These are phyloP conservation scores for Escallonia herrerae DNA, from an alignment of 129 eudicot species.

Conservation along the genomic window DNA sequence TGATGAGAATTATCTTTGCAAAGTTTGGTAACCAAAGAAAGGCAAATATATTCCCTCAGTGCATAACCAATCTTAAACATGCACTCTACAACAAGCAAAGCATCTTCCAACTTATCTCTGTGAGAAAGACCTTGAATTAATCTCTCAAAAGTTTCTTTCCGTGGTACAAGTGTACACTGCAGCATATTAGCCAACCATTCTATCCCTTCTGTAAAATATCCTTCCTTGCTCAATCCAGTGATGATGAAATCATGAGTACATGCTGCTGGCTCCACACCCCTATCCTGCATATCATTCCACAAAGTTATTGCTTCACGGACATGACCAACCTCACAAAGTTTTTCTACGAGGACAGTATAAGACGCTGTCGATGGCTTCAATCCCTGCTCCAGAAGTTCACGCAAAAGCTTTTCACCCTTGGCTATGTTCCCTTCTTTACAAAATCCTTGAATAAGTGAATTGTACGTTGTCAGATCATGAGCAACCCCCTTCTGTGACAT, in stretches of 20 bases:
- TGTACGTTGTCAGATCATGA: slow-evolving; percentile 44
- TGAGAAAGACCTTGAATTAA: slow-evolving; percentile 29
- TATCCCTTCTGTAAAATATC: slow-evolving; percentile 40
- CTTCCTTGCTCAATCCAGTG: slow-evolving; percentile 42
- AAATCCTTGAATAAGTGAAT: slow-evolving; percentile 50
- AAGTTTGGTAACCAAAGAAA: slow-evolving; percentile 22
- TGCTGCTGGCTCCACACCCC: slow-evolving; percentile 41
- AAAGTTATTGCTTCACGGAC: slow-evolving; percentile 41
- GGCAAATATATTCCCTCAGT: slow-evolving; percentile 11
- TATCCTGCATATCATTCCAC: slow-evolving; percentile 50
- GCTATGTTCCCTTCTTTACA: slow-evolving; percentile 35
- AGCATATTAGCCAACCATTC: slow-evolving; percentile 45
- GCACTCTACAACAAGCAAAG: slow-evolving; percentile 33
- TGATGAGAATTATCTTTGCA: slow-evolving; percentile 11
- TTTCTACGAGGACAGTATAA: slow-evolving; percentile 39
- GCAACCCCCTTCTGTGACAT: slow-evolving; percentile 39
- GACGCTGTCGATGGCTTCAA: slow-evolving; percentile 48
- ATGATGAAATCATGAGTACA: slow-evolving; percentile 35
- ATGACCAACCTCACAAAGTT: slow-evolving; percentile 36
- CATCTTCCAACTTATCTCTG: slow-evolving; percentile 37
- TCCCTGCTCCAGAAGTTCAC: slow-evolving; percentile 48
- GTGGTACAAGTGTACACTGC: slow-evolving; percentile 33
- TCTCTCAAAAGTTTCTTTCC: slow-evolving; percentile 30
- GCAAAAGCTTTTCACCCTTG: slow-evolving; percentile 33
- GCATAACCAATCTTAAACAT: slow-evolving; percentile 45